phyloP scores from a whole-genome alignment of 108 stramenopile species.

The Poteriospumella lacustris region DNA sequence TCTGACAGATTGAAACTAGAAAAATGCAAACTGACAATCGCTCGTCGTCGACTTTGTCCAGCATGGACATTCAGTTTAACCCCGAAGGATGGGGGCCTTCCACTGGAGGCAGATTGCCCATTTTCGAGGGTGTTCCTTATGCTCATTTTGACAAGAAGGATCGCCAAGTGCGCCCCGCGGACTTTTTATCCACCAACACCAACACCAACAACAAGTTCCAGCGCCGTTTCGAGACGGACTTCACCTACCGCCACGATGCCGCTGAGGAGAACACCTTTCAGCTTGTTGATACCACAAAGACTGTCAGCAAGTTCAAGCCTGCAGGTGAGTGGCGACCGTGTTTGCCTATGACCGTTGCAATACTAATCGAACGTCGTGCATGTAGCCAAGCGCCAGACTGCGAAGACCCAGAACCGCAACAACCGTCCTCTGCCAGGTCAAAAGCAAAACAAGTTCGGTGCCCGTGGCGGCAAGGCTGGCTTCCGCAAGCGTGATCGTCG shows the following conservation, averaged over 20 bases:
- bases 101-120: neutral
- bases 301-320: constrained; percentile 4
- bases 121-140: constrained; percentile 31
- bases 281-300: constrained; percentile 82
- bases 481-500: constrained; percentile 51
- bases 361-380: constrained; percentile 60
- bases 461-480: constrained; percentile 27
- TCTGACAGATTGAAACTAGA: no score
- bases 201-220: neutral
- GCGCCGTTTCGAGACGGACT: constrained; percentile 11
- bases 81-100: constrained; percentile 19
- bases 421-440: neutral
- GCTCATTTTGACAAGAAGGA: constrained; percentile 30
- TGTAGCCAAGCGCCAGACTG: constrained; percentile 59
- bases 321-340: constrained; percentile 36
- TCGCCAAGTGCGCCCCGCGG: neutral
- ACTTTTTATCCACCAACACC: neutral
- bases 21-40: no score
- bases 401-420: neutral
- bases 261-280: constrained; percentile 73
- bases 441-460: neutral
- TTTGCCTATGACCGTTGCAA: constrained; percentile 50
- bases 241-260: constrained; percentile 56
- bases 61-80: constrained; percentile 22
- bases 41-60: no score